Percentiles rank a stretch among this genome's conserved stretches.
Evolutionary conservation across 805 yeast genomes (phyloP).

Genomic region (Pichia scutulata): DNA sequence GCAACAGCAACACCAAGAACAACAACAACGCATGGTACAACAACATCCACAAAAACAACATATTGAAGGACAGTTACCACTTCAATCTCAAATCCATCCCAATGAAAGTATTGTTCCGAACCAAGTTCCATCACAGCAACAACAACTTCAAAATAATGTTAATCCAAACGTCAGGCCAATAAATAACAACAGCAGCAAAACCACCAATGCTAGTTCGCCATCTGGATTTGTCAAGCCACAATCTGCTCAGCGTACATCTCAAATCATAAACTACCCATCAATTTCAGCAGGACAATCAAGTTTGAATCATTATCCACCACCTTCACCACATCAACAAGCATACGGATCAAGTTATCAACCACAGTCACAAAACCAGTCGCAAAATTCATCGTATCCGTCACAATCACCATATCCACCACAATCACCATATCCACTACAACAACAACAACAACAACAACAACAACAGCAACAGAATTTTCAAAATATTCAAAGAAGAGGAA

Average conservation of each 20-base stretch:
- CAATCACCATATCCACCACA: background rate
- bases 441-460: background rate
- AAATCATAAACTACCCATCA: no score
- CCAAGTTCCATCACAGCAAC: background rate
- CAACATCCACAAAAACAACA: background rate
- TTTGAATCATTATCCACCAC: background rate
- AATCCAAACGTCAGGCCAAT: background rate
- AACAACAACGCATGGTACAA: background rate
- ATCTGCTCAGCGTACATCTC: background rate
- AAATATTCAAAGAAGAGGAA: background rate
- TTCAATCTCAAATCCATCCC: background rate
- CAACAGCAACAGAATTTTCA: background rate
- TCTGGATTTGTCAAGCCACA: background rate
- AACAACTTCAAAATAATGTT: background rate
- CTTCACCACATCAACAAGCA: slow-evolving; percentile 1
- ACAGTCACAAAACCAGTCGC: background rate
- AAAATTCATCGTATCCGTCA: no score
- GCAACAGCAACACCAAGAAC: background rate
- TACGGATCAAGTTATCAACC: slow-evolving; percentile 4
- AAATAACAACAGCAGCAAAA: no score
- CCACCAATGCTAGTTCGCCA: background rate
- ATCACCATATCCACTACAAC: background rate
- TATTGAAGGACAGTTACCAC: background rate
- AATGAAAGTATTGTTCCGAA: background rate
- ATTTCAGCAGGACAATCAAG: background rate